A percentile compares a stretch with the other conserved stretches of the same genome.
These are phyloP conservation scores for Yamadazyma philogaea DNA, from an alignment of 805 yeast species.

Conservation along the genomic window DNA sequence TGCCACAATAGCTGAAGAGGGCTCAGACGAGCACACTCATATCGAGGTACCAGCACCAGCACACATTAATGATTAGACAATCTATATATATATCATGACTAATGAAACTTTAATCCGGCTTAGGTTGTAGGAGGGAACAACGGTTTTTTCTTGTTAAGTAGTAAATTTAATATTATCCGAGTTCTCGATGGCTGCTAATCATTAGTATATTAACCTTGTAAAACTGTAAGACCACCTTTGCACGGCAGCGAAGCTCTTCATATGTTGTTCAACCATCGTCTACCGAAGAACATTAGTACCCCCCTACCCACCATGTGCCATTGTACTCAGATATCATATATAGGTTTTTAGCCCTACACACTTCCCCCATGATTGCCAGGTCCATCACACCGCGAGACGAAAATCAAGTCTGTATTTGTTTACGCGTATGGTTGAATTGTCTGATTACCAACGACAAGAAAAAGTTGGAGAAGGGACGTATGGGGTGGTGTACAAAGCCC, in stretches of 20 bases:
- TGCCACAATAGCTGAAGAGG: background rate
- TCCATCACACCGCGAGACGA: background rate
- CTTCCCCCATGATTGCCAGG: background rate
- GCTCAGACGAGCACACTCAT: background rate
- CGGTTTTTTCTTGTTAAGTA: background rate
- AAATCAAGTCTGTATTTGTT: constrained; percentile 1
- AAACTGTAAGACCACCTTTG: no score
- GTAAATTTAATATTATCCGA: background rate
- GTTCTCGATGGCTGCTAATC: background rate
- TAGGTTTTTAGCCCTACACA: background rate
- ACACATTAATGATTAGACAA: constrained; percentile 1
- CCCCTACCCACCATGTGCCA: no score
- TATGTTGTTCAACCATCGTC: background rate
- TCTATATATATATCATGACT: constrained; percentile 6
- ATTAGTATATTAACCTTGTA: no score
- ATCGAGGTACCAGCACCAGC: background rate
- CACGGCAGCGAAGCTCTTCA: no score
- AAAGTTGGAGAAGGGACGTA: constrained; percentile 98
- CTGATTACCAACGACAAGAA: constrained; percentile 90
- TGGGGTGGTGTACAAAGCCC: constrained; percentile 96
- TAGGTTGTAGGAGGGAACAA: background rate
- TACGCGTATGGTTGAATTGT: constrained; percentile 70
- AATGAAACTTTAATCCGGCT: background rate
- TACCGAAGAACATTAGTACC: background rate
- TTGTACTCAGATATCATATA: no score